Percentiles rank a stretch among this genome's conserved stretches.
Evolutionary conservation across 108 stramenopile species (phyloP).

Genomic region (Nitzschia sp.): DNA sequence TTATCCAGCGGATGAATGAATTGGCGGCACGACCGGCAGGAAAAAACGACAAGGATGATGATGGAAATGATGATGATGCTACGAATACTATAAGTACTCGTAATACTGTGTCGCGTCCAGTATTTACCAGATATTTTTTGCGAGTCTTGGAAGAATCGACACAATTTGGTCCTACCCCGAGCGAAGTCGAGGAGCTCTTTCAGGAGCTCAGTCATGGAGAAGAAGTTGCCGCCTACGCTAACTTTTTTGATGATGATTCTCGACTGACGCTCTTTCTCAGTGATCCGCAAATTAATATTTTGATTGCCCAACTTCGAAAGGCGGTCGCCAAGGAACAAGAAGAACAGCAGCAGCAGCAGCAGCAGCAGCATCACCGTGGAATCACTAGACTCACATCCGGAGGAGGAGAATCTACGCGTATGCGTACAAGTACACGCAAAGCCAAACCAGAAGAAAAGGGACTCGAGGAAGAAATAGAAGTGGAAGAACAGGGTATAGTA

Average conservation of each 20-base stretch:
- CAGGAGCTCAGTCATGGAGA: conserved; percentile 18
- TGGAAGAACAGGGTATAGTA: background rate
- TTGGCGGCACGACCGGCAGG: background rate
- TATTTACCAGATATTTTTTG: conserved; percentile 45
- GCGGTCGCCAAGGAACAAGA: background rate
- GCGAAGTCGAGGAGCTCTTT: conserved; percentile 37
- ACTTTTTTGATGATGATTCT: conserved; percentile 31
- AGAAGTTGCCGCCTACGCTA: background rate
- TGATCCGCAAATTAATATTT: conserved; percentile 38
- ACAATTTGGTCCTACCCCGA: conserved; percentile 23
- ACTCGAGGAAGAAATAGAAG: background rate
- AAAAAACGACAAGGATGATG: background rate
- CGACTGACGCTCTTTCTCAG: conserved; percentile 36
- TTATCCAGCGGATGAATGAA: conserved; percentile 40
- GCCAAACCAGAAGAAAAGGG: background rate
- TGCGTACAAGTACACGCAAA: background rate
- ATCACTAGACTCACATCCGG: background rate
- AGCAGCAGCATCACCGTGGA: background rate
- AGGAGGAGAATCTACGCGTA: no score
- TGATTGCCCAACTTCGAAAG: conserved; percentile 14
- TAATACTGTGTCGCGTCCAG: conserved; percentile 32
- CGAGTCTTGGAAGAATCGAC: conserved; percentile 29
- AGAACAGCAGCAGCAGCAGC: background rate
- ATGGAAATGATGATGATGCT: no score
- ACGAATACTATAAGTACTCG: no score